Percentiles rank a stretch among this genome's conserved stretches.
Conservation (phyloP, 495 filamentous ascomycete species). For the Physcia stellaris region DNA sequence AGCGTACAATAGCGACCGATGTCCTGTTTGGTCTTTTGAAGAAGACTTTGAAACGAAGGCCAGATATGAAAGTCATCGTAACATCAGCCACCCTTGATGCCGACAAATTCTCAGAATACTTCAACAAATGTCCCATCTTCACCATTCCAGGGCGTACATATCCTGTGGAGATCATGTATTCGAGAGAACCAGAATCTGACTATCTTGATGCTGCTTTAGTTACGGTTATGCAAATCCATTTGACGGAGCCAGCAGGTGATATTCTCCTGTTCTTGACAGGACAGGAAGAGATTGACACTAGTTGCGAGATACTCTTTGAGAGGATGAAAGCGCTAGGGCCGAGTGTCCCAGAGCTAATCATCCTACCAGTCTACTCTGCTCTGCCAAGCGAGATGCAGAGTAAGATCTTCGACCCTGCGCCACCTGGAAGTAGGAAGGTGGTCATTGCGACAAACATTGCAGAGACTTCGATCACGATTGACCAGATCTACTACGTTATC, state of each 20-base stretch:
- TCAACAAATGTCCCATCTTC: constrained; percentile 88
- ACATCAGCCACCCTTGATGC: constrained; percentile 94
- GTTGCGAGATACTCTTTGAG: constrained; percentile 82
- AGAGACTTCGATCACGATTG: constrained; percentile 94
- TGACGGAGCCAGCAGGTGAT: constrained; percentile 80
- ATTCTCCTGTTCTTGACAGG: constrained; percentile 94
- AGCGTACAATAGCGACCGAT: constrained; percentile 92
- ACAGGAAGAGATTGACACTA: constrained; percentile 95
- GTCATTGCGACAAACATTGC: constrained; percentile 99
- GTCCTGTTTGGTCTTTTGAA: constrained; percentile 89
- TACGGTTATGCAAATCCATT: constrained; percentile 96
- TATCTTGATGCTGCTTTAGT: constrained; percentile 92
- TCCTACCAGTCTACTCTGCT: constrained; percentile 88
- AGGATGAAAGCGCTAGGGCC: constrained; percentile 93
- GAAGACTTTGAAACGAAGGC: constrained; percentile 74
- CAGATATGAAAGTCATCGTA: constrained; percentile 88
- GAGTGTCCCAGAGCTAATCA: constrained; percentile 79
- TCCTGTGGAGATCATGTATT: constrained; percentile 92
- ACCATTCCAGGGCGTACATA: constrained; percentile 90
- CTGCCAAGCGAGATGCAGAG: constrained; percentile 90
- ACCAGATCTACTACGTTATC: constrained; percentile 93
- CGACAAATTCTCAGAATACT: constrained; percentile 93
- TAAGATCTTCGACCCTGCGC: constrained; percentile 85
- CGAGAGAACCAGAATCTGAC: constrained; percentile 84
- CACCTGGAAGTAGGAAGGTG: constrained; percentile 78